Conservation (phyloP, 331 rosid genomes). For the Pyrus hybrid region DNA sequence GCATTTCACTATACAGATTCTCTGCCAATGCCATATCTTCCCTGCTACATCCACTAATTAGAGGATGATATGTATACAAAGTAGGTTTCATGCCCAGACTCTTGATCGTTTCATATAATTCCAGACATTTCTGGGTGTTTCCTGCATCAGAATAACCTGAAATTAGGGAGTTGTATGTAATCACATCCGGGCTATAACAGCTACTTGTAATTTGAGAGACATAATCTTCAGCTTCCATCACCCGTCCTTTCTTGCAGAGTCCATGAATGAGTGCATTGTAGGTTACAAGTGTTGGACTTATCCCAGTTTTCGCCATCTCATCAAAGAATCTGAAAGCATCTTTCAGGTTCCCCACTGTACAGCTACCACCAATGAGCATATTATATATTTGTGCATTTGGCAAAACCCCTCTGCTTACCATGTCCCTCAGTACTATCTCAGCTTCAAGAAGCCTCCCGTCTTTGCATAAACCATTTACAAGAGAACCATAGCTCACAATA, state of each 20-base stretch:
- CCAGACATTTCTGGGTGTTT: conserved; percentile 47
- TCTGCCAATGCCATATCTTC: conserved; percentile 38
- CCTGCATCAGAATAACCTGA: conserved; percentile 52
- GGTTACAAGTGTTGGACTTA: conserved; percentile 58
- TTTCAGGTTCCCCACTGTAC: conserved; percentile 39
- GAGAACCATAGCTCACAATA: conserved; percentile 68
- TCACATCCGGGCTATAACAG: conserved; percentile 54
- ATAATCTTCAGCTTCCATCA: conserved; percentile 54
- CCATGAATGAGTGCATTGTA: conserved; percentile 66
- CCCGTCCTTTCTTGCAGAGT: conserved; percentile 55
- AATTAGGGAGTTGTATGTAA: conserved; percentile 76
- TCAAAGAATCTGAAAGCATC: conserved; percentile 48
- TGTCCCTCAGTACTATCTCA: conserved; percentile 51
- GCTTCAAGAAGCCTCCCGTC: conserved; percentile 64
- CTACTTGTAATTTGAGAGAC: conserved; percentile 29
- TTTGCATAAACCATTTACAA: conserved; percentile 60
- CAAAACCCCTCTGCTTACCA: conserved; percentile 45
- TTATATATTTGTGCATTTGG: conserved; percentile 71
- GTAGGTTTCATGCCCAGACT: conserved; percentile 53
- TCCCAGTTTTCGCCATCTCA: conserved; percentile 49
- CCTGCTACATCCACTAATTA: conserved; percentile 48
- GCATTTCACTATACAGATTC: conserved; percentile 47
- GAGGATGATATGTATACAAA: conserved; percentile 54
- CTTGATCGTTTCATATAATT: conserved; percentile 59
- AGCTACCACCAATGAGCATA: conserved; percentile 59